phyloP scores from a whole-genome alignment of 768 basidiomycete genomes.

The Xerocomus potaroensis region DNA sequence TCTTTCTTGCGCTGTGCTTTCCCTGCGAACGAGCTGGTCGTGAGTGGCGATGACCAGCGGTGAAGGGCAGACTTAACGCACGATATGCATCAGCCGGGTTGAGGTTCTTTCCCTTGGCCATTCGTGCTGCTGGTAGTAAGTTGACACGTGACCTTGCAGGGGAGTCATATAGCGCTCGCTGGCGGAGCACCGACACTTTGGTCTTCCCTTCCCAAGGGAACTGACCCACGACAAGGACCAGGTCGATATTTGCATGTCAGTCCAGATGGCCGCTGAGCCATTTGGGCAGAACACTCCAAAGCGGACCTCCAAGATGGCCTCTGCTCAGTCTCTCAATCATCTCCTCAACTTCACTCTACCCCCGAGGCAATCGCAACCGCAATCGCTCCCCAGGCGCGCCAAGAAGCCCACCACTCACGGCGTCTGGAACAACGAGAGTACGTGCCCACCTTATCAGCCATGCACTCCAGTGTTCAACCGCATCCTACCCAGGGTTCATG shows the following conservation, averaged over 20 bases:
- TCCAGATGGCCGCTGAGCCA: conserved; percentile 23
- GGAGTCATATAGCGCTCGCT: conserved; percentile 19
- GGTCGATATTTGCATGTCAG: conserved; percentile 20
- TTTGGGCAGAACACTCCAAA: conserved; percentile 42
- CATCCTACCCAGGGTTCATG: conserved; percentile 68
- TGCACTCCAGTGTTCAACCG: conserved; percentile 16
- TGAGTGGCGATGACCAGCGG: neutral
- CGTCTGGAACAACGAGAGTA: conserved; percentile 90
- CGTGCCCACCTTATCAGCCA: conserved; percentile 34
- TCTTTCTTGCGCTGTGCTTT: conserved; percentile 94
- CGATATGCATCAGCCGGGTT: conserved; percentile 96
- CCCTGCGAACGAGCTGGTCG: conserved; percentile 44
- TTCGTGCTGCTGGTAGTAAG: conserved; percentile 22
- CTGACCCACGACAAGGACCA: conserved; percentile 32
- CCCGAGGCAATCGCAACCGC: conserved; percentile 68
- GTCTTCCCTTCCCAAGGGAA: conserved; percentile 49
- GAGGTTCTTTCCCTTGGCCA: conserved; percentile 81
- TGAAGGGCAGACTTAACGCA: conserved; percentile 37
- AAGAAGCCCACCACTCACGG: conserved; percentile 61
- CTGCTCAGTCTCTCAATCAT: conserved; percentile 67
- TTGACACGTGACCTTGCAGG: conserved; percentile 25
- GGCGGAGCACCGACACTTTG: conserved; percentile 11
- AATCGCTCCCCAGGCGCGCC: conserved; percentile 67
- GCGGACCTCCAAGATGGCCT: conserved; percentile 65
- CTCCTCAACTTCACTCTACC: conserved; percentile 93